A percentile compares a stretch with the other conserved stretches of the same genome.
Evolutionary conservation across 768 basidiomycete species (phyloP).

Genomic region (Boletales sp.): DNA sequence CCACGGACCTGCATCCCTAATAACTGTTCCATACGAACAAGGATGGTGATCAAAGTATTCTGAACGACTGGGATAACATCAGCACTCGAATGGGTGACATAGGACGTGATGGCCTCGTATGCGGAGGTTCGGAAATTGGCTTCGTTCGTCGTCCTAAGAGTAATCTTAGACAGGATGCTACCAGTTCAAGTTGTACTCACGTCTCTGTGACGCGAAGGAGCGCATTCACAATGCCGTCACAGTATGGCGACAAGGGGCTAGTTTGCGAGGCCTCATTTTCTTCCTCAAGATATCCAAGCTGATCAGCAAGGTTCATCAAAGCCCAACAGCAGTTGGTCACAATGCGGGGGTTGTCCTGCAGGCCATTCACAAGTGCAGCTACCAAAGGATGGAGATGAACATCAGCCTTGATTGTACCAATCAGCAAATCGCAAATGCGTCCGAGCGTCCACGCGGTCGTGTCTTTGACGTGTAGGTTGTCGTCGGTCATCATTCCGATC

Average conservation of each 20-base stretch:
- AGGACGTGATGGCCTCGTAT: constrained; percentile 92
- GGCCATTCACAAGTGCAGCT: constrained; percentile 74
- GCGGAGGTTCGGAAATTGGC: constrained; percentile 92
- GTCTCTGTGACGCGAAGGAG: constrained; percentile 85
- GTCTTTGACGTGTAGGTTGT: constrained; percentile 85
- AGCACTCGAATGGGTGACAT: constrained; percentile 72
- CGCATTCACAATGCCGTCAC: constrained; percentile 80
- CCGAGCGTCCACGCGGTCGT: constrained; percentile 98
- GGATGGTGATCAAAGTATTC: constrained; percentile 74
- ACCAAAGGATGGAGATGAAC: constrained; percentile 83
- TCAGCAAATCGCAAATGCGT: constrained; percentile 87
- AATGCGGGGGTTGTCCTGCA: constrained; percentile 80
- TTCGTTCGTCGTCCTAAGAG: constrained; percentile 72
- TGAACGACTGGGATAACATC: constrained; percentile 82
- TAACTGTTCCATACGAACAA: constrained; percentile 89
- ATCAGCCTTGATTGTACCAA: constrained; percentile 83
- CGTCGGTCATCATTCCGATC: constrained; percentile 93
- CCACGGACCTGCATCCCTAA: constrained; percentile 70
- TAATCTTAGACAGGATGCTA: constrained; percentile 7
- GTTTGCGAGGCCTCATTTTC: constrained; percentile 49
- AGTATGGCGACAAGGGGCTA: constrained; percentile 82
- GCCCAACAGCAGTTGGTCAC: constrained; percentile 95
- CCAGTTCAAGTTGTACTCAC: constrained; percentile 38
- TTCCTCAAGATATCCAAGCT: constrained; percentile 71
- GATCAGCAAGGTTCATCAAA: constrained; percentile 92